Base-by-base conservation (phyloP, 805 yeast species). In the Vanderwaltozyma tropicalis region DNA sequence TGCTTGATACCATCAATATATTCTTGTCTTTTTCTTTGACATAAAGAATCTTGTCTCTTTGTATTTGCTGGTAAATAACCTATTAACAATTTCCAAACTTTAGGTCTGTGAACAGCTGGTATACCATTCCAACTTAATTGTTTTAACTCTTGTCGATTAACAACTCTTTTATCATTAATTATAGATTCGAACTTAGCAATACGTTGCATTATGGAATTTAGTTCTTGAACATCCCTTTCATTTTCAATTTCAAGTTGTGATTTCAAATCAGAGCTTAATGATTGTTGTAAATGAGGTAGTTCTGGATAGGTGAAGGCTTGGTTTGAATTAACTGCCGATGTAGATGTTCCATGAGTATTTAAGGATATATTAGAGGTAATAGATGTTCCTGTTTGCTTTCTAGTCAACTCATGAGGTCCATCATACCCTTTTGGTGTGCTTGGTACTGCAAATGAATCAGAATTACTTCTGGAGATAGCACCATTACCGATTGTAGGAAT, bases 101-200 rank as follows among this genome's bases (percentile, higher is more conserved):
- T 62, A 0, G 96, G 83, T 41, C 97, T 68, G 40, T 87, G 67
- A 40, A 78, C 79, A 11, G 71, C 63, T 0, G 98, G 97, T 5
- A 92, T 74, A 2, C 99, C 98, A 50, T 88, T 82, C 97, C 98
- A 92, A 14, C 96, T 74, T 35, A 87, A 69, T 53, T 81, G 77
- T 44, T 85, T 71, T 38, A 92, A 66, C 35, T 79, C 87, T 34
- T 68, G 69, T 41, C 84, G 57, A 46, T 85, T 83, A 27, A 88
- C 76, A n/a, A 66, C 63, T 38, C 68, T 68, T 19, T 60, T 62
- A 6, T 65, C 61, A 28, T 66, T 66, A 25, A 89, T 59, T 3
- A 85, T 67, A 22, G 68, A 67, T 38, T 78, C 80, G 57, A 87
- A 86, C 55, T 76, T 77, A 34, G 70, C 63, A 48, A 80, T 78